Percentiles rank a stretch among this genome's conserved stretches.
Evolutionary conservation across 2,329 filamentous ascomycete genomes (phyloP).

Genomic region (Hirsutella rhossiliensis): DNA sequence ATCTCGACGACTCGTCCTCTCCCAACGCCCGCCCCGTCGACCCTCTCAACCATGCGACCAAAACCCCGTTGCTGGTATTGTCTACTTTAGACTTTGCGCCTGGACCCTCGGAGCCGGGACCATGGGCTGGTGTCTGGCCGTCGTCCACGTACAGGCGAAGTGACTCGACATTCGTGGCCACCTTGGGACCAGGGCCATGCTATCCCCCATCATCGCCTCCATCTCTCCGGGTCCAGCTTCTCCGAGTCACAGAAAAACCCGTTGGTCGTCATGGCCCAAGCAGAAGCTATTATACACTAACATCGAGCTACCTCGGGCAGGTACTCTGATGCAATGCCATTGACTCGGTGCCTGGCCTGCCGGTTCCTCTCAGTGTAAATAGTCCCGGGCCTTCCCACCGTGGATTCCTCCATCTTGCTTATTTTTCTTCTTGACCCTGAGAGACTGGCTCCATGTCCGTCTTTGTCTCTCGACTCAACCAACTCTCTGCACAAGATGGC

Average conservation of each 20-base stretch:
- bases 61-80: not conserved
- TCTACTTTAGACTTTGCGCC: not conserved
- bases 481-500: no score
- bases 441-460: no score
- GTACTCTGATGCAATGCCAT: no score
- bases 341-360: no score
- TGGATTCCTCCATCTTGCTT: no score
- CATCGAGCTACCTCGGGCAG: no score
- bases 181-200: not conserved
- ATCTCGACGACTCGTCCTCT: not conserved
- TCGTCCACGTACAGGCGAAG: not conserved
- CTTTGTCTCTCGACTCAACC: no score
- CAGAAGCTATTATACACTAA: not conserved
- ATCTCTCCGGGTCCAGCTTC: not conserved
- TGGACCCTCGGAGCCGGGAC: not conserved
- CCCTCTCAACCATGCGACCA: not conserved
- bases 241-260: not conserved
- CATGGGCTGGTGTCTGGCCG: not conserved
- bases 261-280: not conserved
- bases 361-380: no score
- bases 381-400: no score
- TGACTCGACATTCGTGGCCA: not conserved
- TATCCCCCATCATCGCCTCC: not conserved
- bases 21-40: not conserved
- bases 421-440: no score